Percentiles rank a stretch among this genome's conserved stretches.
These are phyloP conservation scores for Senna siamea DNA, from an alignment of 306 rosid species.

Conservation along the genomic window DNA sequence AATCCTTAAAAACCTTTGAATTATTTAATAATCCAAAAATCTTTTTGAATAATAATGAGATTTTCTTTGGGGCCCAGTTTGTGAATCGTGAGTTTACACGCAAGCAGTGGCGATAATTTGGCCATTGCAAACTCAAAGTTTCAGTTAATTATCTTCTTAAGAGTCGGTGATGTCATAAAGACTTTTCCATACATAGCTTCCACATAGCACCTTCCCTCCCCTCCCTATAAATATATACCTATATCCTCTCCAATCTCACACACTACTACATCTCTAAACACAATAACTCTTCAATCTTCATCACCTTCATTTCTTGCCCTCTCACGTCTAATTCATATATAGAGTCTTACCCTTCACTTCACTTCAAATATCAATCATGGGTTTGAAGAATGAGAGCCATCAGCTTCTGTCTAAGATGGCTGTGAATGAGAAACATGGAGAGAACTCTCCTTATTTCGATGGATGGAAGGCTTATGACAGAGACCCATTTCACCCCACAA, in stretches of 20 bases:
- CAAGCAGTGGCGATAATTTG: background rate
- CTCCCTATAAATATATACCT: constrained; percentile 2
- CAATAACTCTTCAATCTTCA: background rate
- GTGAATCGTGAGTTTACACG: background rate
- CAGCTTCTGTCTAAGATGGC: constrained; percentile 62
- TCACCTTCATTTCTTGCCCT: background rate
- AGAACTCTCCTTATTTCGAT: constrained; percentile 59
- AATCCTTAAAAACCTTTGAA: no score
- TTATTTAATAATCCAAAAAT: no score
- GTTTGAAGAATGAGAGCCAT: background rate
- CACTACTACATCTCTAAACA: background rate
- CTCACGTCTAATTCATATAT: background rate
- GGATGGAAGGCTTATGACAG: constrained; percentile 70
- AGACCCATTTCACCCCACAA: constrained; percentile 53
- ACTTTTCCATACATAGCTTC: background rate
- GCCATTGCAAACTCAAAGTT: background rate
- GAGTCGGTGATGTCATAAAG: background rate
- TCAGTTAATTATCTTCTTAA: no score
- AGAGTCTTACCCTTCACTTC: background rate
- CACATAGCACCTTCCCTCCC: background rate
- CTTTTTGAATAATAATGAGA: no score
- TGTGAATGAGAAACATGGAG: constrained; percentile 54
- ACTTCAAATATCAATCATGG: constrained; percentile 7
- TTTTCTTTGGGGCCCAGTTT: no score
- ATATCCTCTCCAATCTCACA: background rate